A percentile compares a stretch with the other conserved stretches of the same genome.
Evolutionary conservation across 441 rosid genomes (phyloP).

Genomic region (Biscutella auriculata): DNA sequence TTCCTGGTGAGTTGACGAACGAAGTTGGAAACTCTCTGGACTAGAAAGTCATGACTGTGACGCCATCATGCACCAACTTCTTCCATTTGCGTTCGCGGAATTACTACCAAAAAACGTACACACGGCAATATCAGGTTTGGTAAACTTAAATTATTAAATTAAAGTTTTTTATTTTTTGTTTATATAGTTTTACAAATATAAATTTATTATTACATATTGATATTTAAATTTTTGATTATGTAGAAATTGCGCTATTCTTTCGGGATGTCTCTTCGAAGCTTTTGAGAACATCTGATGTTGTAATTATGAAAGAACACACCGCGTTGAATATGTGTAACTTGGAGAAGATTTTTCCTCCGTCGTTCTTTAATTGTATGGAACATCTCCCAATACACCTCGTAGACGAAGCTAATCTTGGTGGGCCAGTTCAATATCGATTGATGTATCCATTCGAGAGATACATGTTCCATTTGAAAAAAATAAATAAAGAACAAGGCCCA

Average conservation of each 20-base stretch:
- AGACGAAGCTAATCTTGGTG: too few species aligned
- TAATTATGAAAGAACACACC: background rate
- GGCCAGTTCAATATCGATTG: too few species aligned
- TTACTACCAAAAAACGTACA: background rate
- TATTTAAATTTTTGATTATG: too few species aligned
- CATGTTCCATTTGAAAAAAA: too few species aligned
- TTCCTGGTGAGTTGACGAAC: background rate
- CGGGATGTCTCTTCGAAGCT: background rate
- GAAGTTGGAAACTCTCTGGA: background rate
- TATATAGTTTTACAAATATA: too few species aligned
- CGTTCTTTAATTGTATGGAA: too few species aligned
- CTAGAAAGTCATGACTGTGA: background rate
- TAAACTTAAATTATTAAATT: background rate
- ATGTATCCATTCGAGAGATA: too few species aligned
- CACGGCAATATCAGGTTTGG: background rate
- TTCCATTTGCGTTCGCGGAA: background rate
- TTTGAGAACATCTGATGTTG: background rate
- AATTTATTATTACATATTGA: background rate
- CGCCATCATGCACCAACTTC: background rate
- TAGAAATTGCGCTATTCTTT: background rate
- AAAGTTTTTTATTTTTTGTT: too few species aligned
- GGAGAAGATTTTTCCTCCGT: too few species aligned
- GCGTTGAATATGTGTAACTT: background rate
- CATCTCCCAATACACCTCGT: too few species aligned
- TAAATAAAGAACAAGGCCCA: background rate